These are phyloP conservation scores for Funneliformis geosporum DNA, from an alignment of 192 early-diverging fungal genomes.

Conservation along the genomic window DNA sequence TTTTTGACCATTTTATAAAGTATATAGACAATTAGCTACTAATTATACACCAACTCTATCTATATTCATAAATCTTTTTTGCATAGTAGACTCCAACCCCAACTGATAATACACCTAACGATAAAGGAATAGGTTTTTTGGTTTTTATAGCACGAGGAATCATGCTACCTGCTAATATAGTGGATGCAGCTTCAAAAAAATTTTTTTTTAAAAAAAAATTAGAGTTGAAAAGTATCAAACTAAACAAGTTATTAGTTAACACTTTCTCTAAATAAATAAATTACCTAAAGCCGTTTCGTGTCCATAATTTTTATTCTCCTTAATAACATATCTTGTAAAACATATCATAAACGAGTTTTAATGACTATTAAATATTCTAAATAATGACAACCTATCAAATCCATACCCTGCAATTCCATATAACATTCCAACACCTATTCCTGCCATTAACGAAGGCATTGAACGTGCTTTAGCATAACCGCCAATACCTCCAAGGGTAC, in stretches of 20 bases:
- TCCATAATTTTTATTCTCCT: constrained; percentile 46
- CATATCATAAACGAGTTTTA: not conserved
- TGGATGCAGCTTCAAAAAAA: constrained; percentile 37
- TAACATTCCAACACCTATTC: constrained; percentile 39
- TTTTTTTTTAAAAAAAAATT: not conserved
- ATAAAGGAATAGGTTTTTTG: constrained; percentile 42
- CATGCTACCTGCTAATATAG: constrained; percentile 39
- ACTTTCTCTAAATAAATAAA: not conserved
- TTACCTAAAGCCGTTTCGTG: constrained; percentile 45
- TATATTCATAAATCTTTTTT: constrained; percentile 49
- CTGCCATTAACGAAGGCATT: constrained; percentile 43
- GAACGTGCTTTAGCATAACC: constrained; percentile 43
- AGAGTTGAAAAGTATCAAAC: not conserved
- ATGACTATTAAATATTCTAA: not conserved
- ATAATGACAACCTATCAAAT: too few species aligned
- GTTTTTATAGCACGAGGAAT: constrained; percentile 43
- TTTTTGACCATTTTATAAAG: not conserved
- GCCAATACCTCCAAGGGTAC: constrained; percentile 36
- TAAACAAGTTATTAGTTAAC: not conserved
- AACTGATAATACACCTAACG: constrained; percentile 39
- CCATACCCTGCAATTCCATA: constrained; percentile 45
- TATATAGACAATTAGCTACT: not conserved
- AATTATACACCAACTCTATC: constrained; percentile 27
- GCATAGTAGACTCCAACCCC: constrained; percentile 47
- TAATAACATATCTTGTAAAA: constrained; percentile 35